Base-by-base conservation (phyloP, 768 basidiomycete species). In the Hericium coralloides region DNA sequence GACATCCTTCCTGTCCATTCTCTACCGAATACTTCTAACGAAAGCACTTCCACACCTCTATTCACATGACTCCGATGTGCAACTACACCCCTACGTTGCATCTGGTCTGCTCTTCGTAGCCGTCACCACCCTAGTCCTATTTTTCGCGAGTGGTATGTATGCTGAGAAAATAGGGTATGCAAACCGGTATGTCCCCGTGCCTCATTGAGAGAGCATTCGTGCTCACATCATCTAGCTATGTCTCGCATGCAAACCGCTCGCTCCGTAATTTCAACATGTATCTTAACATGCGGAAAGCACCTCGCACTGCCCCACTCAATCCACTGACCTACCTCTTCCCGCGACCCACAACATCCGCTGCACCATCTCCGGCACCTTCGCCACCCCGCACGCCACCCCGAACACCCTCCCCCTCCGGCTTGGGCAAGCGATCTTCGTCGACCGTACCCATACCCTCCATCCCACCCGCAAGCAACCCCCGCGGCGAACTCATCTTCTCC, bases 81-180 rank as follows among this genome's bases (percentile, higher is more conserved):
- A 71, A 17, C 72, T 85, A 2, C 85, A 87, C 62, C 84, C 86
- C 9, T 95, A 93, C 68, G 73, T 93, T 62, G 76, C 85, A 20
- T 85, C 82, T 38, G 92, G 89, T 1, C 71, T 93, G 38, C 74
- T 97, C 12, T 89, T 95, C 59, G 91, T 98, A 26, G 83, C 87
- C 18, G 83, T 92, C 55, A 94, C 92, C 14, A 95, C 95, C 2
- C 82, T 98, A 8, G 80, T 89, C 36, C 80, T 99, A 39, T 97
- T 98, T 78, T 98, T 97, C 68, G 92, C 93, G 9, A 95, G 90
- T 64, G 95, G 95, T 17, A 89, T 95, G 82, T 99, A 98, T 66
- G 77, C 87, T 3, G 94, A 99, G 70, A 95, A 95, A 74, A 95
- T 98, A 64, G 89, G 83, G 3, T 98, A 97, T 69, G 94, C 95